Percentiles rank a stretch among this genome's conserved stretches.
These are phyloP conservation scores for Colletotrichum karsti DNA, from an alignment of 2,329 filamentous ascomycete genomes.

Conservation along the genomic window DNA sequence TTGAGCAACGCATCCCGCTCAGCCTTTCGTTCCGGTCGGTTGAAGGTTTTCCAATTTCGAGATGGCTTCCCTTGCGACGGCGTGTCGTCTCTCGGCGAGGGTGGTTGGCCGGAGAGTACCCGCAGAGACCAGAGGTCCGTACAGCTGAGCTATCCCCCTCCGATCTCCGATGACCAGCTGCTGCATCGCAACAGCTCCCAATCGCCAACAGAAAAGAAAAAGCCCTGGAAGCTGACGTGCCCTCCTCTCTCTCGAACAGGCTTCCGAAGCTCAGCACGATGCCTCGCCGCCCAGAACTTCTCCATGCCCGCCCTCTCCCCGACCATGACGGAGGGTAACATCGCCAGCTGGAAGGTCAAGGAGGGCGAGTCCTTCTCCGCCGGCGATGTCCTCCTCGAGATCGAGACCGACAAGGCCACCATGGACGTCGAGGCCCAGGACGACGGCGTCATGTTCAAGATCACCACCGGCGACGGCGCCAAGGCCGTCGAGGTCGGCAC, in stretches of 20 bases:
- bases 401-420: slow-evolving; percentile 93
- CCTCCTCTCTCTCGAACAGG: slow-evolving; percentile 51
- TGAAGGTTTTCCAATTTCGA: slow-evolving; percentile 1
- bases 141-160: too few species aligned
- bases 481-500: slow-evolving; percentile 82
- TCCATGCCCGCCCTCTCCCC: slow-evolving; percentile 91
- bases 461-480: slow-evolving; percentile 75
- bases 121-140: slow-evolving; percentile 67
- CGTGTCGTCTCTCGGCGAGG: slow-evolving; percentile 70
- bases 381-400: slow-evolving; percentile 88
- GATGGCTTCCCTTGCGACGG: slow-evolving; percentile 74
- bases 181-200: too few species aligned
- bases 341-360: slow-evolving; percentile 85
- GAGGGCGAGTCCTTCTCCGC: slow-evolving; percentile 85
- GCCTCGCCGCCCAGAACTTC: slow-evolving; percentile 83
- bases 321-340: slow-evolving; percentile 94
- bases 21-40: neutral
- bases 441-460: slow-evolving; percentile 86
- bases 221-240: slow-evolving; percentile 4
- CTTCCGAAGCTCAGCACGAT: slow-evolving; percentile 69
- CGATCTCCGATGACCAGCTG: neutral
- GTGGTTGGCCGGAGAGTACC: slow-evolving; percentile 63
- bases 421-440: slow-evolving; percentile 97
- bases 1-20: neutral
- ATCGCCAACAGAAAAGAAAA: neutral